phyloP scores from a whole-genome alignment of 768 basidiomycete genomes.

The Zangia roseola region DNA sequence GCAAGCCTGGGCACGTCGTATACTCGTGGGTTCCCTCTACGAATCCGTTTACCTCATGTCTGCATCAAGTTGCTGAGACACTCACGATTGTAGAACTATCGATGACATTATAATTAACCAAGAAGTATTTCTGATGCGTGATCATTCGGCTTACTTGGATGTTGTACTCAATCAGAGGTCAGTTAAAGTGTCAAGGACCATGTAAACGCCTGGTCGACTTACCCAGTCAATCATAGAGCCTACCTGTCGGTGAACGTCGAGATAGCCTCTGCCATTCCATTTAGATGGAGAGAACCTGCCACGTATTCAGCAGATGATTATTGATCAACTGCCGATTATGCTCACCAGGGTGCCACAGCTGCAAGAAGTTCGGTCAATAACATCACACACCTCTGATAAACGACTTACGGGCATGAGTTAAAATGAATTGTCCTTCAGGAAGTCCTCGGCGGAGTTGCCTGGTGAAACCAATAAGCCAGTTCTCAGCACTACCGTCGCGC shows the following conservation, averaged over 20 bases:
- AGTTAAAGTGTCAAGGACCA: background rate
- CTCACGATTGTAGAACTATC: constrained; percentile 30
- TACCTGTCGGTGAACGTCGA: no score
- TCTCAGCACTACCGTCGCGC: constrained; percentile 37
- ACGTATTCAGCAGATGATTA: background rate
- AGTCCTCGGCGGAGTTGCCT: constrained; percentile 30
- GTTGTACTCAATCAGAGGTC: constrained; percentile 24
- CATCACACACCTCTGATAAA: background rate
- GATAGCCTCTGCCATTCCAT: constrained; percentile 34
- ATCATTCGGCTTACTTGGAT: constrained; percentile 33
- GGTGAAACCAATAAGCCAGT: constrained; percentile 35
- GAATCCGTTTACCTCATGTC: background rate
- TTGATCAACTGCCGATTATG: background rate
- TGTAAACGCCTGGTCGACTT: background rate
- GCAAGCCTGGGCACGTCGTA: constrained; percentile 37
- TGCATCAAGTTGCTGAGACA: background rate
- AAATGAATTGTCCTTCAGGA: constrained; percentile 32
- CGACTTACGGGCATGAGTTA: constrained; percentile 36
- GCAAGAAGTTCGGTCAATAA: background rate
- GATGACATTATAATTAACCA: background rate
- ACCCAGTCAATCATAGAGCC: constrained; percentile 48
- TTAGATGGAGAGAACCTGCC: constrained; percentile 18
- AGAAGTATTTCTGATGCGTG: no score
- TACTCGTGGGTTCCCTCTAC: constrained; percentile 41
- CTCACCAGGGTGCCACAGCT: constrained; percentile 23